phyloP scores from a whole-genome alignment of 306 rosid genomes.

The Citrullus amarus region DNA sequence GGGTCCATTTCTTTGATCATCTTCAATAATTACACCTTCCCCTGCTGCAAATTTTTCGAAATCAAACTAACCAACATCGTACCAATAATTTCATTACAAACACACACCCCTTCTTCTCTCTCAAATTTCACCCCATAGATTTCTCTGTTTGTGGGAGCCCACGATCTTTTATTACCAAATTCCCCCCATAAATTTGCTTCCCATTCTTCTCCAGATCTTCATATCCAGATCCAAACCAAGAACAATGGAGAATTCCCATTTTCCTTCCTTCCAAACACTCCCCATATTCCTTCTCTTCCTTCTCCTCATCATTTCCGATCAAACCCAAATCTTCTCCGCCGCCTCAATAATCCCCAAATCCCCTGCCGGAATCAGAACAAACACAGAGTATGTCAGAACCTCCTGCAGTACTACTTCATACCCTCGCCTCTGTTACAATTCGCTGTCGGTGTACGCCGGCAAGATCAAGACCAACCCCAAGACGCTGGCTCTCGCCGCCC shows the following conservation, averaged over 20 bases:
- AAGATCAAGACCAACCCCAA: slow-evolving; percentile 27
- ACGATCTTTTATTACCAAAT: neutral
- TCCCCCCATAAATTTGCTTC: neutral
- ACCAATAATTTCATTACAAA: neutral
- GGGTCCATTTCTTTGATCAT: neutral
- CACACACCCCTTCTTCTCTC: neutral
- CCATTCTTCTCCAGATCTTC: neutral
- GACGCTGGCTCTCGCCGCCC: slow-evolving; percentile 21
- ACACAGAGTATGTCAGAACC: slow-evolving; percentile 19
- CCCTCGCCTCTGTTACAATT: slow-evolving; percentile 23
- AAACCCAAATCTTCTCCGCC: neutral
- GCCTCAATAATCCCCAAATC: neutral
- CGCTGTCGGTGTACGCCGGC: slow-evolving; percentile 24
- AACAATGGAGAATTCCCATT: slow-evolving; percentile 5
- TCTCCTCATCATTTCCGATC: slow-evolving; percentile 2
- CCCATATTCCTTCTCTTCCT: neutral
- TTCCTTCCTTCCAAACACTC: neutral
- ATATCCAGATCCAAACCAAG: neutral
- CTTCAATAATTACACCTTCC: neutral
- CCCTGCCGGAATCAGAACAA: neutral
- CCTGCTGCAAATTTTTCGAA: no score
- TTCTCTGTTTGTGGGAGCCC: slow-evolving; percentile 2
- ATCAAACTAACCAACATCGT: neutral
- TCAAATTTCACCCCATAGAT: neutral
- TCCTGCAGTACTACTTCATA: slow-evolving; percentile 25